These are phyloP conservation scores for Baorangia bicolor DNA, from an alignment of 768 basidiomycete species.

Conservation along the genomic window DNA sequence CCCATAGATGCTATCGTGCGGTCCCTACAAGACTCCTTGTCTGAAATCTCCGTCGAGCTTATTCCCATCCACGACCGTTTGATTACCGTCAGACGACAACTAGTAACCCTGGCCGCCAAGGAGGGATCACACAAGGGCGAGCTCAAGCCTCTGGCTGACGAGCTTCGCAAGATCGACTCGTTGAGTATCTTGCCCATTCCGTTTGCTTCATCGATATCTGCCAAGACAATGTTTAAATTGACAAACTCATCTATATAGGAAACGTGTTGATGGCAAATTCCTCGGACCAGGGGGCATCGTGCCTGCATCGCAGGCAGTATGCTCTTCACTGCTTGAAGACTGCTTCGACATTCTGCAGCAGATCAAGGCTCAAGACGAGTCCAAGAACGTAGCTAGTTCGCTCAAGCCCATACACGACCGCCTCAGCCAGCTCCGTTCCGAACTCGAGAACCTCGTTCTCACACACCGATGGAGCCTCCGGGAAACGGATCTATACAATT, in stretches of 20 bases:
- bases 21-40: slow-evolving; percentile 79
- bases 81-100: slow-evolving; percentile 82
- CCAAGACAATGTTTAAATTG: slow-evolving; percentile 12
- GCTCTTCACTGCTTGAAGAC: slow-evolving; percentile 91
- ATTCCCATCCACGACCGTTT: slow-evolving; percentile 88
- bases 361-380: slow-evolving; percentile 90
- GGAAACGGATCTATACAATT: slow-evolving; percentile 93
- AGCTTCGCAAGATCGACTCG: slow-evolving; percentile 94
- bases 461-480: slow-evolving; percentile 97
- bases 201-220: slow-evolving; percentile 12
- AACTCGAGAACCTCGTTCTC: slow-evolving; percentile 88
- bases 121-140: slow-evolving; percentile 83
- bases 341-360: slow-evolving; percentile 96
- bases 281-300: slow-evolving; percentile 87
- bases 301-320: slow-evolving; percentile 87
- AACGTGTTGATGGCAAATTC: slow-evolving; percentile 96
- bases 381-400: slow-evolving; percentile 79
- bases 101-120: slow-evolving; percentile 85
- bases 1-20: slow-evolving; percentile 68
- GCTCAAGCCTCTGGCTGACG: slow-evolving; percentile 87
- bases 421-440: slow-evolving; percentile 76
- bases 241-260: slow-evolving; percentile 41
- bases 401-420: slow-evolving; percentile 94
- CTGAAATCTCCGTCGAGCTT: slow-evolving; percentile 86
- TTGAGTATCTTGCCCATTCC: slow-evolving; percentile 56